Percentiles rank a stretch among this genome's conserved stretches.
These are phyloP conservation scores for Posidonia australis DNA, from an alignment of 106 monocot genomes.

Conservation along the genomic window DNA sequence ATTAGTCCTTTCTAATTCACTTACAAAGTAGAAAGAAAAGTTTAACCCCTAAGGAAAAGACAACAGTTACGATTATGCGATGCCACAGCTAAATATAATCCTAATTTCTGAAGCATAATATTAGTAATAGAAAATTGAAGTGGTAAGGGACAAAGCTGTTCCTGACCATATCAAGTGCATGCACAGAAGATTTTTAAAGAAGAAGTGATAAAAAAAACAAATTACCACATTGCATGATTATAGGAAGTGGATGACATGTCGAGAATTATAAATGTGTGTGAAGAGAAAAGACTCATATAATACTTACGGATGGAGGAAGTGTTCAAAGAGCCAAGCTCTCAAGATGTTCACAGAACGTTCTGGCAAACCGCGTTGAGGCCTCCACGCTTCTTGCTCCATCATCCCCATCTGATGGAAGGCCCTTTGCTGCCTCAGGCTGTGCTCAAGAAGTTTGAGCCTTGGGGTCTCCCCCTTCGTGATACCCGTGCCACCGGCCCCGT, in stretches of 20 bases:
- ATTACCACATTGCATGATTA: too few relatives aligned
- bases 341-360: slow-evolving; percentile 78
- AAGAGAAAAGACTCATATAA: not conserved
- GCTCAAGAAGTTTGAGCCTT: slow-evolving; percentile 60
- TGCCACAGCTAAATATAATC: too few relatives aligned
- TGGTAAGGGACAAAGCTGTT: too few relatives aligned
- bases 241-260: not conserved
- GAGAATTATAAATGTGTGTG: not conserved
- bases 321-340: slow-evolving; percentile 91
- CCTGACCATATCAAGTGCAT: too few relatives aligned
- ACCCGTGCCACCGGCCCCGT: slow-evolving; percentile 39
- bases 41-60: too few relatives aligned
- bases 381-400: slow-evolving; percentile 92
- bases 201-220: too few relatives aligned
- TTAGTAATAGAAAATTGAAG: too few relatives aligned
- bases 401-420: slow-evolving; percentile 95
- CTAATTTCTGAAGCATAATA: too few relatives aligned
- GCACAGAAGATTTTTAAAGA: too few relatives aligned
- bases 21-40: too few relatives aligned
- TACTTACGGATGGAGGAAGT: slow-evolving; percentile 97
- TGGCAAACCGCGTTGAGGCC: slow-evolving; percentile 87
- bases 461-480: slow-evolving; percentile 95
- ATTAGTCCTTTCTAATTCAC: too few relatives aligned
- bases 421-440: slow-evolving; percentile 74
- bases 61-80: too few relatives aligned